Conservation (phyloP, 2,329 filamentous ascomycete genomes). For the Alternaria burnsii region DNA sequence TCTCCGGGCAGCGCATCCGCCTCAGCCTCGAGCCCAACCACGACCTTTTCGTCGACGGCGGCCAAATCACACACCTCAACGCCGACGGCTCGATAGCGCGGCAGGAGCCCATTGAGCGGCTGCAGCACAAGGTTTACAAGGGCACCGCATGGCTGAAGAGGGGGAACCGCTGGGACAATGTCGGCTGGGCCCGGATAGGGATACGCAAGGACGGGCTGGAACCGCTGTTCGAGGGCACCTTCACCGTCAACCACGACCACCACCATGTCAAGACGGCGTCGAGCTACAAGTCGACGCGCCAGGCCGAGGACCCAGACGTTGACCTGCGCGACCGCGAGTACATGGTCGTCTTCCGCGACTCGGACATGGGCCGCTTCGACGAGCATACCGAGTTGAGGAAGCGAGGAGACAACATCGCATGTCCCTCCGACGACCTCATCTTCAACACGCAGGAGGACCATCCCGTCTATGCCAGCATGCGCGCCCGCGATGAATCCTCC, state of each 20-base stretch:
- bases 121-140: slow-evolving; percentile 83
- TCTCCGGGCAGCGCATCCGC: slow-evolving; percentile 74
- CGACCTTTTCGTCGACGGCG: slow-evolving; percentile 81
- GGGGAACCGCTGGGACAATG: slow-evolving; percentile 81
- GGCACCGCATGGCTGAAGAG: slow-evolving; percentile 79
- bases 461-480: slow-evolving; percentile 66
- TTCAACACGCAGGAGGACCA: slow-evolving; percentile 83
- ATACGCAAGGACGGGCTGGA: slow-evolving; percentile 77
- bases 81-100: slow-evolving; percentile 73
- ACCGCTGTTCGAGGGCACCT: slow-evolving; percentile 90
- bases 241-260: slow-evolving; percentile 80
- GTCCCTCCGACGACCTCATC: slow-evolving; percentile 75
- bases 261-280: slow-evolving; percentile 84
- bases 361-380: slow-evolving; percentile 69
- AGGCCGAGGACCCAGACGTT: slow-evolving; percentile 73
- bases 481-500: slow-evolving; percentile 59
- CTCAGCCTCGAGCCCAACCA: slow-evolving; percentile 88
- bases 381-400: slow-evolving; percentile 71
- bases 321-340: slow-evolving; percentile 69
- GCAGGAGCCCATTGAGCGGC: slow-evolving; percentile 74
- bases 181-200: slow-evolving; percentile 86
- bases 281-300: slow-evolving; percentile 75
- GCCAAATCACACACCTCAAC: slow-evolving; percentile 75
- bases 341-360: slow-evolving; percentile 93
- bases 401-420: slow-evolving; percentile 60